phyloP scores from a whole-genome alignment of 2,329 filamentous ascomycete genomes.

The Aschersonia sp. region DNA sequence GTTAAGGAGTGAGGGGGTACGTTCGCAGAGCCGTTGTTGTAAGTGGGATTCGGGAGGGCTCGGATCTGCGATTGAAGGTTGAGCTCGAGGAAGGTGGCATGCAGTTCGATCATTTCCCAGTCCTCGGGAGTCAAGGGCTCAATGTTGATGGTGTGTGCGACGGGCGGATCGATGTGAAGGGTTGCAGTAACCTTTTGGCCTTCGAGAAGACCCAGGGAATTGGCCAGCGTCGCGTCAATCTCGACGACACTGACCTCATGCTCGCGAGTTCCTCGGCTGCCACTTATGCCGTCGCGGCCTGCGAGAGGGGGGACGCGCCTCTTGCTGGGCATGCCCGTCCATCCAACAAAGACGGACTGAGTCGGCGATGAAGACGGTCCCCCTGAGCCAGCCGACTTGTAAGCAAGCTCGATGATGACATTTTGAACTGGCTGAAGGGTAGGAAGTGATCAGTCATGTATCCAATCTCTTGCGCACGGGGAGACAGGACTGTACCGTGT shows the following conservation, averaged over 20 bases:
- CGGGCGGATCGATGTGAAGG: conserved; percentile 78
- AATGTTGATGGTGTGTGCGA: conserved; percentile 90
- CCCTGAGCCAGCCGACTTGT: conserved; percentile 34
- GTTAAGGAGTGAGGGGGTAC: conserved; percentile 65
- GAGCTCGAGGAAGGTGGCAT: conserved; percentile 87
- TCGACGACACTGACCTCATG: conserved; percentile 70
- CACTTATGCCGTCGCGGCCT: conserved; percentile 55
- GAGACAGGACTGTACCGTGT: conserved; percentile 51
- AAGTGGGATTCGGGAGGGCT: conserved; percentile 75
- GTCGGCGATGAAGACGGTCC: conserved; percentile 31
- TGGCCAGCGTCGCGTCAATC: conserved; percentile 73
- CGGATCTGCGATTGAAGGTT: conserved; percentile 89
- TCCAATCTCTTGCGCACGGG: conserved; percentile 5
- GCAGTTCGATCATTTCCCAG: conserved; percentile 97
- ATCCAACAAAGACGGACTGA: conserved; percentile 74
- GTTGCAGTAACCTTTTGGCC: conserved; percentile 60
- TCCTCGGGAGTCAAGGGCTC: conserved; percentile 90
- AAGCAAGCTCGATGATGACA: conserved; percentile 85
- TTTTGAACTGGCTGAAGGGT: conserved; percentile 69
- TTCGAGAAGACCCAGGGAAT: conserved; percentile 61
- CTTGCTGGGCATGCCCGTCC: conserved; percentile 97
- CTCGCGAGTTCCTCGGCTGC: conserved; percentile 46
- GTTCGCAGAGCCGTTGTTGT: conserved; percentile 33
- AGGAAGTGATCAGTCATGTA: conserved; percentile 1
- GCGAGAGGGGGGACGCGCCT: conserved; percentile 61